phyloP scores from a whole-genome alignment of 345 rosid genomes.

The Garcia nutans region DNA sequence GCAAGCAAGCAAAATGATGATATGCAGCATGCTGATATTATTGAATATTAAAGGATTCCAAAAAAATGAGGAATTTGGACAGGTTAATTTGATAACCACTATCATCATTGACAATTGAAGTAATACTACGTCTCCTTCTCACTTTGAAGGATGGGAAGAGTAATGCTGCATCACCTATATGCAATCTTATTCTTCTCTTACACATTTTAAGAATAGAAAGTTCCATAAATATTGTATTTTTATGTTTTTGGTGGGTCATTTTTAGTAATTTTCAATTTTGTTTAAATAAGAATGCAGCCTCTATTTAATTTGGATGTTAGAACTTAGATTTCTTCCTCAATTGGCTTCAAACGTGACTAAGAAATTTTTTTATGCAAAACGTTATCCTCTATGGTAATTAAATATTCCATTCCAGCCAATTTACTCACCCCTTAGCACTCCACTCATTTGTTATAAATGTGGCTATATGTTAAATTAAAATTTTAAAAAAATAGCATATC shows the following conservation, averaged over 20 bases:
- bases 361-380: not conserved
- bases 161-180: not conserved
- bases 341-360: not conserved
- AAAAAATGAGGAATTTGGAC: not conserved
- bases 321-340: not conserved
- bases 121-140: not conserved
- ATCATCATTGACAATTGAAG: not conserved
- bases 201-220: no score
- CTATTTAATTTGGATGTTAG: not conserved
- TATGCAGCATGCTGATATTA: no score
- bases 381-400: not conserved
- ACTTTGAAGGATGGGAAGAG: not conserved
- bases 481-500: not conserved
- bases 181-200: not conserved
- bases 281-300: not conserved
- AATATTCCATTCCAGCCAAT: not conserved
- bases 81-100: not conserved
- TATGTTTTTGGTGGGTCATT: not conserved
- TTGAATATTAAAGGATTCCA: not conserved
- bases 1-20: not conserved
- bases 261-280: no score
- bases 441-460: not conserved
- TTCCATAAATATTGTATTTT: not conserved
- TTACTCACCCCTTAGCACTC: not conserved
- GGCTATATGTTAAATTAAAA: not conserved